These are phyloP conservation scores for Tylopilus rubrobrunneus DNA, from an alignment of 768 basidiomycete species.

Conservation along the genomic window DNA sequence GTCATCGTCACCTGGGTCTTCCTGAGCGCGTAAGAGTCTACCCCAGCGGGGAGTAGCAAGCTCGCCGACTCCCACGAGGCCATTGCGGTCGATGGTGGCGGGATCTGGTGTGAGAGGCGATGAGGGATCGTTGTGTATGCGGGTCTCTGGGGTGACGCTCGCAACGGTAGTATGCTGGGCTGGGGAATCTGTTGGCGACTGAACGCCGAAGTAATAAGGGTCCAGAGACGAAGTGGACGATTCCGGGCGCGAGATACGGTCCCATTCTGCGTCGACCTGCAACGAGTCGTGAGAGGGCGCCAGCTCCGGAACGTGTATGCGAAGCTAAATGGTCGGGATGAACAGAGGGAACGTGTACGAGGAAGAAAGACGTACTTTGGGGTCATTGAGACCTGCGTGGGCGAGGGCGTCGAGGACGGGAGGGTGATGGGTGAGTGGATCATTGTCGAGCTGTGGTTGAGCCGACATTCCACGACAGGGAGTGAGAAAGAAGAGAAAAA, in stretches of 20 bases:
- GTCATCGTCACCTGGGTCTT: constrained; percentile 38
- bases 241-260: constrained; percentile 54
- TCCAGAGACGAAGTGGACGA: constrained; percentile 82
- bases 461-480: constrained; percentile 35
- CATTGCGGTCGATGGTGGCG: constrained; percentile 76
- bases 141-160: constrained; percentile 62
- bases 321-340: constrained; percentile 34
- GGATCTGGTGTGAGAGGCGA: constrained; percentile 73
- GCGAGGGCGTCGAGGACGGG: constrained; percentile 46
- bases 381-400: constrained; percentile 17
- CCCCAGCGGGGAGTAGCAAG: constrained; percentile 95
- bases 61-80: constrained; percentile 92
- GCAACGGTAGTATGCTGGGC: constrained; percentile 36
- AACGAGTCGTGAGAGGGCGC: constrained; percentile 27
- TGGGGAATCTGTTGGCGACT: constrained; percentile 67
- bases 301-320: constrained; percentile 46
- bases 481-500: constrained; percentile 13
- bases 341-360: background rate
- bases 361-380: constrained; percentile 9
- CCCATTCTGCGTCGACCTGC: constrained; percentile 42
- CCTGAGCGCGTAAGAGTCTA: constrained; percentile 42
- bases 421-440: constrained; percentile 21
- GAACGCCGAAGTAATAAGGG: constrained; percentile 82
- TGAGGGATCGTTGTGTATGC: constrained; percentile 46
- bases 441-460: constrained; percentile 37